A percentile compares a stretch with the other conserved stretches of the same genome.
phyloP scores from a whole-genome alignment of 1,284 basidiomycete genomes.

The Coriolopsis trogii region DNA sequence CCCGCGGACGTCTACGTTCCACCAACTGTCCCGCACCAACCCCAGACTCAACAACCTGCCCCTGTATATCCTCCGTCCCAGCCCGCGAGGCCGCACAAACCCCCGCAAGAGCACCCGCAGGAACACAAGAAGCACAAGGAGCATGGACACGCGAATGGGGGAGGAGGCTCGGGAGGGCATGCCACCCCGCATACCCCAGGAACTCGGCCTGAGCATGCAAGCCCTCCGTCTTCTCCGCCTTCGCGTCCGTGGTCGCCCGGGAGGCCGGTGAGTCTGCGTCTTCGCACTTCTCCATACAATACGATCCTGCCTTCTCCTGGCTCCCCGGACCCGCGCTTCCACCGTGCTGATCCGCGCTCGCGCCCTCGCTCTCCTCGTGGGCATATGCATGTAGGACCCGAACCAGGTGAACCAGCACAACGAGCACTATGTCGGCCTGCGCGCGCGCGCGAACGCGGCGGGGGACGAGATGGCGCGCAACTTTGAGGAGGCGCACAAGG shows the following conservation, averaged over 20 bases:
- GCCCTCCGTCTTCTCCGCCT: constrained; percentile 17
- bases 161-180: background rate
- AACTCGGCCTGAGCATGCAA: too few species aligned
- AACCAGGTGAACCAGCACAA: constrained; percentile 74
- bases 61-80: constrained; percentile 20
- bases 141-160: constrained; percentile 1
- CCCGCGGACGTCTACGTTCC: constrained; percentile 19
- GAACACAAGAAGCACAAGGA: constrained; percentile 21
- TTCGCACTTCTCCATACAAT: constrained; percentile 1
- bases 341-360: background rate
- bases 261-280: constrained; percentile 12
- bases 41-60: constrained; percentile 24
- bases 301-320: background rate
- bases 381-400: constrained; percentile 45
- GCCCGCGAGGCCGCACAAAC: constrained; percentile 8
- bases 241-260: constrained; percentile 24
- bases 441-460: constrained; percentile 74
- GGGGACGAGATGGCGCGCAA: constrained; percentile 74
- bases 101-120: constrained; percentile 15
- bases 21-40: constrained; percentile 17
- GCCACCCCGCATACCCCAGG: constrained; percentile 3
- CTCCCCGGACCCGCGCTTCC: background rate
- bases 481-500: constrained; percentile 69
- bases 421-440: constrained; percentile 67
- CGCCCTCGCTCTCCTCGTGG: background rate